These are phyloP conservation scores for Sodiomyces alkalinus DNA, from an alignment of 2,329 filamentous ascomycete genomes.

Conservation along the genomic window DNA sequence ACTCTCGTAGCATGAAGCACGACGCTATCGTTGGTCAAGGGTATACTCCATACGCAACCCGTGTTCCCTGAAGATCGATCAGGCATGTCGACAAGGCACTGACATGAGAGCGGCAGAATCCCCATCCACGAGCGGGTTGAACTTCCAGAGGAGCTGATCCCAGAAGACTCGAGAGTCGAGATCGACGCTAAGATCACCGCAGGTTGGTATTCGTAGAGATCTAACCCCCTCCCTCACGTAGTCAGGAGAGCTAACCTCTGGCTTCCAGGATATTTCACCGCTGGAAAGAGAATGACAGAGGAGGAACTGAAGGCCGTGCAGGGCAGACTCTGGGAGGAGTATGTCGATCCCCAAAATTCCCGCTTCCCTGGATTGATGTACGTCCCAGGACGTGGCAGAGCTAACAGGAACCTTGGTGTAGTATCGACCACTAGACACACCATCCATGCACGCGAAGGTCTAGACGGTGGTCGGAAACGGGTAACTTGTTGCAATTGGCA, in stretches of 20 bases:
- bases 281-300: conserved; percentile 74
- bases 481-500: too few species aligned
- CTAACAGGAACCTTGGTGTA: conserved; percentile 10
- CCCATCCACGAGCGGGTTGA: conserved; percentile 83
- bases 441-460: too few species aligned
- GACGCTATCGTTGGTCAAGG: conserved; percentile 77
- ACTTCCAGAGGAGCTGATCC: conserved; percentile 86
- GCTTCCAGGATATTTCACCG: conserved; percentile 58
- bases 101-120: conserved; percentile 33
- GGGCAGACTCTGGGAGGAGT: conserved; percentile 84
- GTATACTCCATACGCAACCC: conserved; percentile 24
- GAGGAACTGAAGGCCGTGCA: conserved; percentile 76
- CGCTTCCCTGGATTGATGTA: too few species aligned
- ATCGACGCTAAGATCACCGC: conserved; percentile 98
- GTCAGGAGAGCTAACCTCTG: neutral
- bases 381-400: too few species aligned
- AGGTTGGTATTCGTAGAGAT: too few species aligned
- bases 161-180: conserved; percentile 88
- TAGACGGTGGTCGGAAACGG: too few species aligned
- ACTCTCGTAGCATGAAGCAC: conserved; percentile 59
- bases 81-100: conserved; percentile 7
- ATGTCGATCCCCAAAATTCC: conserved; percentile 11
- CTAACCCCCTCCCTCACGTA: neutral
- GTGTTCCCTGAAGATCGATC: too few species aligned
- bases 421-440: conserved; percentile 29